Evolutionary conservation across 208 protist genomes (phyloP).

Genomic region (Leishmania aethiopica): DNA sequence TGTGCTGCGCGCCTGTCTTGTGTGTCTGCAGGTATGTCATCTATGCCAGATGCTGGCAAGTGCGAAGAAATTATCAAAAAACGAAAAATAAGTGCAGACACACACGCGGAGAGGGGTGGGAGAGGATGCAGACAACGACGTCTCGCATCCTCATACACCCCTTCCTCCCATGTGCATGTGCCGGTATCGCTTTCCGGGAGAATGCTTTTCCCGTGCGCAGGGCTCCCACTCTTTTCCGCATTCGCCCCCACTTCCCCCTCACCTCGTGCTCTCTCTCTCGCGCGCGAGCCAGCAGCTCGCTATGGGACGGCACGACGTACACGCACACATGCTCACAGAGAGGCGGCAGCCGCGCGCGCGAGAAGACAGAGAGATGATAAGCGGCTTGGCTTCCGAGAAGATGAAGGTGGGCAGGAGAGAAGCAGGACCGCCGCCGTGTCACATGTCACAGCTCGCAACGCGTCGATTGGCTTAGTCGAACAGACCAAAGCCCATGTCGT

Average conservation of each 20-base stretch:
- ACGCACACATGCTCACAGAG: background rate
- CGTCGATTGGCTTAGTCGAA: background rate
- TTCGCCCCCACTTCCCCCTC: too few relatives aligned
- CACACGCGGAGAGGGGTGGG: background rate
- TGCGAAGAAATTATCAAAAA: background rate
- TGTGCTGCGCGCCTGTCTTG: background rate
- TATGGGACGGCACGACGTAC: background rate
- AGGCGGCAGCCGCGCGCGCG: too few relatives aligned
- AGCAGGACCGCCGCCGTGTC: background rate
- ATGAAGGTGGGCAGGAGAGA: background rate
- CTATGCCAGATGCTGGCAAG: background rate
- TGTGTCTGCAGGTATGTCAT: background rate
- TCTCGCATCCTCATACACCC: background rate
- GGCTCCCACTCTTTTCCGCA: background rate
- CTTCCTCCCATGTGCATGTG: background rate
- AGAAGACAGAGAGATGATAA: background rate
- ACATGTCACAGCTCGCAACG: background rate
- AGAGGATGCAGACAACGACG: background rate
- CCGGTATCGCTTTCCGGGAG: background rate
- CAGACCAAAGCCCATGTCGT: conserved; percentile 91
- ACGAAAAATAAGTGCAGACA: background rate
- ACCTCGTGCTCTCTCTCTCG: too few relatives aligned
- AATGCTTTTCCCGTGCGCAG: background rate
- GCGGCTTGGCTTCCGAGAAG: background rate
- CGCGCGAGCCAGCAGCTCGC: background rate